Conservation (phyloP, 352 stramenopile genomes). For the Pythium aquatile region DNA sequence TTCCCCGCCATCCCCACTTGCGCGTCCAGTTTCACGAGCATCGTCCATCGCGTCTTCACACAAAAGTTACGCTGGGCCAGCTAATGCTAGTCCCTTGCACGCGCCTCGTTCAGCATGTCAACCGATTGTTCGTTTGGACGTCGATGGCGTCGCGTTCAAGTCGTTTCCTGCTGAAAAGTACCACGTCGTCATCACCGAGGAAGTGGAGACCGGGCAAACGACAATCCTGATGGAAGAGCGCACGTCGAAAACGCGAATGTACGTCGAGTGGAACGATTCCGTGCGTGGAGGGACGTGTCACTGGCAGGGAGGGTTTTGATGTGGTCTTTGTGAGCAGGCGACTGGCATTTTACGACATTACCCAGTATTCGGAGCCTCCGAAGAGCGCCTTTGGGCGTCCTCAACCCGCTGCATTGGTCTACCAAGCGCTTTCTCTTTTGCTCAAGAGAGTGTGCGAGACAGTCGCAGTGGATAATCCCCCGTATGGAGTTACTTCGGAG, state of each 20-base stretch:
- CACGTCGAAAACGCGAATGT: background rate
- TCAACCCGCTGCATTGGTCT: background rate
- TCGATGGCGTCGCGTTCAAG: background rate
- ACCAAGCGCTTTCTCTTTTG: background rate
- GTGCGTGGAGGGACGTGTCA: background rate
- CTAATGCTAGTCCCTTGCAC: background rate
- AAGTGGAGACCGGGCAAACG: background rate
- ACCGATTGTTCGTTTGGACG: background rate
- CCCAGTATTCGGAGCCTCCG: background rate
- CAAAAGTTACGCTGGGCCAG: background rate
- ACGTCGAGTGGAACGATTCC: constrained; percentile 1
- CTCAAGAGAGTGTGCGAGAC: background rate
- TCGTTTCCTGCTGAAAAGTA: background rate
- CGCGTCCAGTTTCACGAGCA: background rate
- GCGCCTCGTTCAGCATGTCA: background rate
- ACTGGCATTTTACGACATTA: background rate
- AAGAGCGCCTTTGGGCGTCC: background rate
- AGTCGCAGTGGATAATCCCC: background rate
- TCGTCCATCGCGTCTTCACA: constrained; percentile 13
- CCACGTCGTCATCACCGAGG: background rate
- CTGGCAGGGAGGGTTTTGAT: background rate
- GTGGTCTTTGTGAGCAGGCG: background rate
- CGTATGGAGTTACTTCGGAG: background rate
- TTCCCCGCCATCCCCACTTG: background rate
- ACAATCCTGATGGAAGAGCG: background rate